phyloP scores from a whole-genome alignment of 495 filamentous ascomycete species.

The Pseudomonodictys pantanalensis region DNA sequence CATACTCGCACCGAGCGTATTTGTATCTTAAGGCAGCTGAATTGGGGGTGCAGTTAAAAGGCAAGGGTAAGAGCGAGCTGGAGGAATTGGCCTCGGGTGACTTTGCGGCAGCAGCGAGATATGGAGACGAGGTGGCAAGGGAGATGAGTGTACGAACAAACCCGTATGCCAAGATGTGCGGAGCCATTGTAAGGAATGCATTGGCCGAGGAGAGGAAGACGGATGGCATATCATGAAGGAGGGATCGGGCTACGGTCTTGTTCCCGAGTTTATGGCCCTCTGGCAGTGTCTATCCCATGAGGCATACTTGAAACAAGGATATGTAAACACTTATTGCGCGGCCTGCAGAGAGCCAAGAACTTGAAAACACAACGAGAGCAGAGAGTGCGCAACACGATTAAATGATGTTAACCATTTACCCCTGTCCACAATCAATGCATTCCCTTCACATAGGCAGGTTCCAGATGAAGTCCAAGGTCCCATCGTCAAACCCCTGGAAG shows the following conservation, averaged over 20 bases:
- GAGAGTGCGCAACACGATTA: too few species aligned
- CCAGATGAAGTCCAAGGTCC: slow-evolving; percentile 52
- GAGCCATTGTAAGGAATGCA: slow-evolving; percentile 80
- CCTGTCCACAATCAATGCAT: background rate
- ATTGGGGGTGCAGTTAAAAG: slow-evolving; percentile 35
- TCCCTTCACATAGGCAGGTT: slow-evolving; percentile 34
- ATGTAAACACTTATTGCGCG: too few species aligned
- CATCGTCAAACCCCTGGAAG: slow-evolving; percentile 52
- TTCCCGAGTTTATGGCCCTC: too few species aligned
- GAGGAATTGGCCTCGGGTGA: slow-evolving; percentile 72
- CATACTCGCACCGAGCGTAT: slow-evolving; percentile 74
- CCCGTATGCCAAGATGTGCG: slow-evolving; percentile 86
- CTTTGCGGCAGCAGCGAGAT: slow-evolving; percentile 71
- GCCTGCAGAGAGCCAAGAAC: too few species aligned
- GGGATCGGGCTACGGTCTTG: background rate
- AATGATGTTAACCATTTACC: too few species aligned
- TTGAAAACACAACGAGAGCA: too few species aligned
- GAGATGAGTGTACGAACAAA: slow-evolving; percentile 76
- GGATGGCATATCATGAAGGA: background rate
- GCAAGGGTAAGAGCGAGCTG: slow-evolving; percentile 53
- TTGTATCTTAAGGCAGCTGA: slow-evolving; percentile 65
- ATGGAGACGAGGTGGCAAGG: slow-evolving; percentile 75
- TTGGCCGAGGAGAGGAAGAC: slow-evolving; percentile 64
- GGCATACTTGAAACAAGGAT: too few species aligned
- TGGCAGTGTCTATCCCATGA: too few species aligned